Conservation (phyloP, 2,329 filamentous ascomycete genomes). For the Xylariaceae sp. region DNA sequence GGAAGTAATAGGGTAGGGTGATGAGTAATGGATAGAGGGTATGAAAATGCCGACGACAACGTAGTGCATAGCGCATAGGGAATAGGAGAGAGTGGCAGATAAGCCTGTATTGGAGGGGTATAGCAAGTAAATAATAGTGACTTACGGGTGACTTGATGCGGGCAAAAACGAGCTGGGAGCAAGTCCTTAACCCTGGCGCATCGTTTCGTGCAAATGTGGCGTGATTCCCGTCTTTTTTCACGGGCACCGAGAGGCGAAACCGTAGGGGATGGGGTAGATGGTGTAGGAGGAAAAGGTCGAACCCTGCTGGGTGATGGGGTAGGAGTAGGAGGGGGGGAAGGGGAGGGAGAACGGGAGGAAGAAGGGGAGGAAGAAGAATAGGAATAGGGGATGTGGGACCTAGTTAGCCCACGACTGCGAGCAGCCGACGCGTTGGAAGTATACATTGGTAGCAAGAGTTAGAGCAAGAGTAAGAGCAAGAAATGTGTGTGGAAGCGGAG, state of each 20-base stretch:
- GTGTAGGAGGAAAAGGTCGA: slow-evolving; percentile 13
- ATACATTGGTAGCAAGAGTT: slow-evolving; percentile 16
- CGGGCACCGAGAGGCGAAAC: slow-evolving; percentile 18
- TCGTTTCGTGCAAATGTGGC: slow-evolving; percentile 1
- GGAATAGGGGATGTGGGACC: slow-evolving; percentile 18
- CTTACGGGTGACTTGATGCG: slow-evolving; percentile 20
- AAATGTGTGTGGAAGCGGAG: background rate
- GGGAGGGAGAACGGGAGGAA: background rate
- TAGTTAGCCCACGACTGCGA: slow-evolving; percentile 28
- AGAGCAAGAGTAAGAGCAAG: background rate
- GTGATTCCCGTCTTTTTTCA: slow-evolving; percentile 12
- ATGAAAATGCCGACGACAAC: background rate
- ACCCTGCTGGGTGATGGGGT: background rate
- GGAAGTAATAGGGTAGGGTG: too few relatives aligned
- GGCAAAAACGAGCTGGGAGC: slow-evolving; percentile 19
- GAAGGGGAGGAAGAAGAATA: slow-evolving; percentile 3
- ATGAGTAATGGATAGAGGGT: background rate
- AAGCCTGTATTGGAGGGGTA: background rate
- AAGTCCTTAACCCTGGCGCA: slow-evolving; percentile 17
- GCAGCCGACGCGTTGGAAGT: slow-evolving; percentile 21
- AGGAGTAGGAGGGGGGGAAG: background rate
- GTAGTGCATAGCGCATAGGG: background rate
- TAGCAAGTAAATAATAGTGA: background rate
- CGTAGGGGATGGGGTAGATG: slow-evolving; percentile 9
- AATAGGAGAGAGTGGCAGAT: background rate